phyloP scores from a whole-genome alignment of 345 rosid species.

The Turnera subulata region DNA sequence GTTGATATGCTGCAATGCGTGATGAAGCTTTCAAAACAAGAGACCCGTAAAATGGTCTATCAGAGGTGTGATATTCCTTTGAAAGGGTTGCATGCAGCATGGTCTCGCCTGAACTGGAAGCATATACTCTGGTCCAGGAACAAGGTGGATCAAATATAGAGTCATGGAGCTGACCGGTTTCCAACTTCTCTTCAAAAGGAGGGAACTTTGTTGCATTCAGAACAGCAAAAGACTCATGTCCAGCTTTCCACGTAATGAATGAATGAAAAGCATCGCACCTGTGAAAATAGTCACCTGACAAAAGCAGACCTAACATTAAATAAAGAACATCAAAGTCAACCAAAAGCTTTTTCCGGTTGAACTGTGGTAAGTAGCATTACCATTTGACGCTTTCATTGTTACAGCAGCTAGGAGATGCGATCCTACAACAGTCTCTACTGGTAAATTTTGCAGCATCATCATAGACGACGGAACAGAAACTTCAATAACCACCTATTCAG shows the following conservation, averaged over 20 bases:
- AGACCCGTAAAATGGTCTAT: constrained; percentile 48
- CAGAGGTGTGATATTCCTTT: constrained; percentile 52
- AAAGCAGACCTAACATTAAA: constrained; percentile 20
- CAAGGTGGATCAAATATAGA: constrained; percentile 57
- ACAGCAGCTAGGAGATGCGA: constrained; percentile 78
- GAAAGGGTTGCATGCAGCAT: constrained; percentile 70
- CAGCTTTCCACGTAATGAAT: constrained; percentile 68
- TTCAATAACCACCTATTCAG: constrained; percentile 61
- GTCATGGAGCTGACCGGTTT: constrained; percentile 23
- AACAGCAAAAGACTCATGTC: constrained; percentile 60
- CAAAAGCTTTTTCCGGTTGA: constrained; percentile 21
- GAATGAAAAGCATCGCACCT: constrained; percentile 79
- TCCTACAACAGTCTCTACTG: constrained; percentile 81
- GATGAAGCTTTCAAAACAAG: constrained; percentile 62
- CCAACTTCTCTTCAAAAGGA: constrained; percentile 30
- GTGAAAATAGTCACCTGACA: constrained; percentile 66
- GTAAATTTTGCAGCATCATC: constrained; percentile 75
- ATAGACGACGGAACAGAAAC: constrained; percentile 71
- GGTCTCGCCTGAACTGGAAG: constrained; percentile 71
- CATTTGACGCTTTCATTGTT: constrained; percentile 71
- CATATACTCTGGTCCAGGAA: constrained; percentile 61
- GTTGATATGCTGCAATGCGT: constrained; percentile 70
- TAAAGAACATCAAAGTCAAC: constrained; percentile 20
- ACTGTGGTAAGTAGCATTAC: constrained; percentile 33
- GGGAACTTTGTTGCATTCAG: constrained; percentile 49